These are phyloP conservation scores for Thinopyrum elongatum DNA, from an alignment of 176 grass and related monocot species.

Conservation along the genomic window DNA sequence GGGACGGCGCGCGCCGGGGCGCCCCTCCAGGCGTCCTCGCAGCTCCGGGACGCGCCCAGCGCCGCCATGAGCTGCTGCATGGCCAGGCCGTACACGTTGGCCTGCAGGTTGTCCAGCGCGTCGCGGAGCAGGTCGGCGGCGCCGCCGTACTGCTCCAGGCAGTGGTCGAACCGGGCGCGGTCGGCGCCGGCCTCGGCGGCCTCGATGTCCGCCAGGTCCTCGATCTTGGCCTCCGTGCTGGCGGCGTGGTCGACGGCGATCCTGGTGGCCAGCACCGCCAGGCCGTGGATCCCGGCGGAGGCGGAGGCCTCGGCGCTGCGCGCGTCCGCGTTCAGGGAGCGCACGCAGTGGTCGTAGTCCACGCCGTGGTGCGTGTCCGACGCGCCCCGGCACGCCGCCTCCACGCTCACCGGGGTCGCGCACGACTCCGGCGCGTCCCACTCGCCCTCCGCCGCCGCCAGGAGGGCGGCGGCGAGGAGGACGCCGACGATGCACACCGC, in stretches of 20 bases:
- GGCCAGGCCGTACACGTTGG: slow-evolving; percentile 41
- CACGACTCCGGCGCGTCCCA: not conserved
- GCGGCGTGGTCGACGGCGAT: slow-evolving; percentile 54
- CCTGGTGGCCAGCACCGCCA: slow-evolving; percentile 40
- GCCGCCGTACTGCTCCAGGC: slow-evolving; percentile 53
- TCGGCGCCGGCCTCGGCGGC: not conserved
- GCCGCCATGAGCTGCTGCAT: slow-evolving; percentile 41
- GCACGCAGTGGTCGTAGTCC: slow-evolving; percentile 49
- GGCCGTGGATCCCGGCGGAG: slow-evolving; percentile 23
- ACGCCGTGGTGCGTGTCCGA: slow-evolving; percentile 42
- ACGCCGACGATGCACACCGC: not conserved
- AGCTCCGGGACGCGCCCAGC: slow-evolving; percentile 47
- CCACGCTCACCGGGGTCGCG: slow-evolving; percentile 30
- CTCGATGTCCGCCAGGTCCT: slow-evolving; percentile 40
- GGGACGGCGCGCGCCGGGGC: not conserved
- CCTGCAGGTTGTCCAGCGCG: slow-evolving; percentile 58
- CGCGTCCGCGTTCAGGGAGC: slow-evolving; percentile 17
- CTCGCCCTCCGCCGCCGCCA: not conserved
- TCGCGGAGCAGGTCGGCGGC: slow-evolving; percentile 54
- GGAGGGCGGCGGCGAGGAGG: too few relatives aligned
- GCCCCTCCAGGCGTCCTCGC: slow-evolving; percentile 53
- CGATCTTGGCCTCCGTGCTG: slow-evolving; percentile 49
- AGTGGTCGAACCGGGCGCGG: slow-evolving; percentile 33
- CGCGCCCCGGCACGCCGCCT: slow-evolving; percentile 38
- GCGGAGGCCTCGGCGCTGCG: not conserved